Evolutionary conservation across 306 rosid species (phyloP), one percentile per base, ranked within the genome.

Genomic region (Aeschynomene evenia): DNA sequence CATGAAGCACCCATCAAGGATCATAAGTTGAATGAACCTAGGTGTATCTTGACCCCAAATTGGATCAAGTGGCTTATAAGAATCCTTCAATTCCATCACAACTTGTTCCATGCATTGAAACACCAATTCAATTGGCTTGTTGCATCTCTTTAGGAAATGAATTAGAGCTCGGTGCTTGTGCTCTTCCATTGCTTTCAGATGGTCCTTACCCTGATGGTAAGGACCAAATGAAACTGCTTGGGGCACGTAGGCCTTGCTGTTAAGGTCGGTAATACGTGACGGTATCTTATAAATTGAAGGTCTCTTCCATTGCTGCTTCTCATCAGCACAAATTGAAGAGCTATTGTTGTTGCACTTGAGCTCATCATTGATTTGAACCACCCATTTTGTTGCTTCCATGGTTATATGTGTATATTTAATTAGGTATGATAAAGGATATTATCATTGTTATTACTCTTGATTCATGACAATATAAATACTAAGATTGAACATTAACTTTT

Each of bases 1-100:
- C 79, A 85, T 53, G 72, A 88, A 88, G 80, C 86, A 83, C 0
- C 87, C 95, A 77, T 88, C 95, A 29, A 85, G 23, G 53, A 83
- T 77, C 83, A 83, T 81, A 18, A 85, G 6, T 42, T 72, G 57
- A 60, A 81, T 10, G 72, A 85, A 85, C 9, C 50, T 52, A 0
- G 26, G 18, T 0, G 66, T 43, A 6, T 72, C 50, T 2, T 70
- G 8, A 50, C 0, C 65, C 83, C 84, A 79, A 10, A 15, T 10
- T 16, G 49, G 28, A 20, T 77, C 85, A 2, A 88, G 82, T 40
- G 76, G 58, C n/a, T 59, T 73, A 4, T 82, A 83, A 0, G 86
- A 75, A 31, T 69, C 72, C 37, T 22, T 70, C 72, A 88, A 66
- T 20, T 77, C 69, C 11, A 77, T 46, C 55, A 65, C 71, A 16